phyloP scores from a whole-genome alignment of 1,284 basidiomycete species.

The Phellopilus nigrolimitatus region DNA sequence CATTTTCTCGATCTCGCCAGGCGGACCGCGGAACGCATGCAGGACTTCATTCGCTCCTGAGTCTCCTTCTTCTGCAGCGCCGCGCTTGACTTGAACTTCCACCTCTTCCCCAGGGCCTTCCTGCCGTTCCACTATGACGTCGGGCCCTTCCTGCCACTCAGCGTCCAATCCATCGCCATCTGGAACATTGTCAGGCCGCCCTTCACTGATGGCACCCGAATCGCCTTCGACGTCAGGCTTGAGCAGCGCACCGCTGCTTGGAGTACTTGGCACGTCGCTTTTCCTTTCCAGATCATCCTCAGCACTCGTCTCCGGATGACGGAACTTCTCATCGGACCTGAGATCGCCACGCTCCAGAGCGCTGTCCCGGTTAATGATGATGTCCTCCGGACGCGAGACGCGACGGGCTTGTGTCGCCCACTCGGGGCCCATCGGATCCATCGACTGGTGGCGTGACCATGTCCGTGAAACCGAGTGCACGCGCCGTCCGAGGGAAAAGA shows the following conservation, averaged over 20 bases:
- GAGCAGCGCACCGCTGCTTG: slow-evolving; percentile 21
- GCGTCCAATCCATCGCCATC: slow-evolving; percentile 41
- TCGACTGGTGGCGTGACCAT: slow-evolving; percentile 68
- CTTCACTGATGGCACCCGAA: slow-evolving; percentile 28
- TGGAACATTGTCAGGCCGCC: slow-evolving; percentile 32
- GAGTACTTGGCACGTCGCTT: slow-evolving; percentile 23
- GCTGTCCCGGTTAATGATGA: slow-evolving; percentile 79
- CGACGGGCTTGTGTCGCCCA: slow-evolving; percentile 78
- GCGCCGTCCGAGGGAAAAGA: slow-evolving; percentile 84
- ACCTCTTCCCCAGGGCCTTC: slow-evolving; percentile 61
- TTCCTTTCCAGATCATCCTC: slow-evolving; percentile 20
- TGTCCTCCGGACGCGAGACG: slow-evolving; percentile 62
- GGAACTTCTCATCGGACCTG: slow-evolving; percentile 30
- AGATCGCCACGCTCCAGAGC: slow-evolving; percentile 47
- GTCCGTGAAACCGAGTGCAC: slow-evolving; percentile 87
- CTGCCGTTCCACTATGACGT: slow-evolving; percentile 61
- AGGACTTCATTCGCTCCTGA: slow-evolving; percentile 1
- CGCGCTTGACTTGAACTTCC: slow-evolving; percentile 25
- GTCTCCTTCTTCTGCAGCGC: slow-evolving; percentile 14
- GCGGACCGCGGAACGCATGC: slow-evolving; percentile 5
- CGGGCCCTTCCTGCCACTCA: slow-evolving; percentile 68
- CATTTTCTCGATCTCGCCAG: slow-evolving; percentile 7
- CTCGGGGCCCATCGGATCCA: slow-evolving; percentile 46
- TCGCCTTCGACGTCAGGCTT: slow-evolving; percentile 15
- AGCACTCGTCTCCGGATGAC: slow-evolving; percentile 26